Conservation (phyloP, 441 rosid species). For the Mallotus japonicus region DNA sequence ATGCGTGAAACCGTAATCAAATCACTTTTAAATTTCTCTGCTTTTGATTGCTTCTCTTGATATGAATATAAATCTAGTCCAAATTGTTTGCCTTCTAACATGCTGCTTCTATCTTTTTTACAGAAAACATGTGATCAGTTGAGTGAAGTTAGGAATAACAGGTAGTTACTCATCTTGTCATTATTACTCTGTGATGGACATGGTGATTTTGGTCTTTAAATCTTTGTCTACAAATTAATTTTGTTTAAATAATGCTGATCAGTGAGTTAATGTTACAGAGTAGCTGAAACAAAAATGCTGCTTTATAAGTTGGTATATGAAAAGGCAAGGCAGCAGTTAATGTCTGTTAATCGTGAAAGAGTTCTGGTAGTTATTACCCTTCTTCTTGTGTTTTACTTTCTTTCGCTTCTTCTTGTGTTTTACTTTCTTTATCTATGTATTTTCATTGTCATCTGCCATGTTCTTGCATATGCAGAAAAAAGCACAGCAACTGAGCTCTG, state of each 20-base stretch:
- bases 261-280: slow-evolving; percentile 46
- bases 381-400: slow-evolving; percentile 15
- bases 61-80: slow-evolving; percentile 9
- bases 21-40: slow-evolving; percentile 5
- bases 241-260: slow-evolving; percentile 25
- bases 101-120: slow-evolving; percentile 23
- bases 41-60: slow-evolving; percentile 18
- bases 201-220: slow-evolving; percentile 18
- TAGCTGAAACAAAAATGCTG: slow-evolving; percentile 47
- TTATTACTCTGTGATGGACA: slow-evolving; percentile 16
- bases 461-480: slow-evolving; percentile 54
- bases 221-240: slow-evolving; percentile 11
- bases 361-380: slow-evolving; percentile 50
- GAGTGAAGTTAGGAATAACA: slow-evolving; percentile 36
- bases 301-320: slow-evolving; percentile 56
- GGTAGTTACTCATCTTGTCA: slow-evolving; percentile 40
- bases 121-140: slow-evolving; percentile 45
- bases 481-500: slow-evolving; percentile 39
- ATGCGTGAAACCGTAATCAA: slow-evolving; percentile 19
- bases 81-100: slow-evolving; percentile 28
- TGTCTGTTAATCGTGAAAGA: slow-evolving; percentile 47
- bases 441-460: slow-evolving; percentile 27
- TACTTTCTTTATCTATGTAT: slow-evolving; percentile 4
- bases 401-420: slow-evolving; percentile 15
- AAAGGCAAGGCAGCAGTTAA: slow-evolving; percentile 65